Percentiles rank a stretch among this genome's conserved stretches.
Evolutionary conservation across 371 early-diverging fungal genomes (phyloP).

Genomic region (Rhizopus stolonifer): DNA sequence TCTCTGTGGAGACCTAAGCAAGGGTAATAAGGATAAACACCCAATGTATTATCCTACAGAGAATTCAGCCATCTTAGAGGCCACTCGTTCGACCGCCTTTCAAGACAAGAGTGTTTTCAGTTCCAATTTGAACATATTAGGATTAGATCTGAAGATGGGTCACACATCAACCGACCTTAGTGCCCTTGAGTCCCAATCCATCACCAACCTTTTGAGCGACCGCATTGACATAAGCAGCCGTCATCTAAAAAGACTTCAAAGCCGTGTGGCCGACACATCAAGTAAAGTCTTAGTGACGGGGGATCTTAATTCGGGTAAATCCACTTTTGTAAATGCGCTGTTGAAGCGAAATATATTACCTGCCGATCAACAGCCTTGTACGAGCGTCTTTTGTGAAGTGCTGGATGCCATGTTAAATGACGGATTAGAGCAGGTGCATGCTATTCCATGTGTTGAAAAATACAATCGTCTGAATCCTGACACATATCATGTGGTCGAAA

Average conservation of each 20-base stretch:
- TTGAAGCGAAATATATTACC: conserved; percentile 87
- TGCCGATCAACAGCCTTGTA: conserved; percentile 96
- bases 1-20: conserved; percentile 61
- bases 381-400: conserved; percentile 92
- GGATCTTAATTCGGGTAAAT: conserved; percentile 96
- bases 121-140: conserved; percentile 60
- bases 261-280: conserved; percentile 85
- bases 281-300: conserved; percentile 96
- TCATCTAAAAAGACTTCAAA: conserved; percentile 79
- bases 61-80: conserved; percentile 23
- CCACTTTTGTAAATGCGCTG: conserved; percentile 94
- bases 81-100: conserved; percentile 28
- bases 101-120: background rate
- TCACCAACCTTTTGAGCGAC: conserved; percentile 69
- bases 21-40: conserved; percentile 62
- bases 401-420: conserved; percentile 83
- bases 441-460: conserved; percentile 52
- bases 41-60: conserved; percentile 67
- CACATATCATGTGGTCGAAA: conserved; percentile 73
- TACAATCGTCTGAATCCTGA: conserved; percentile 72
- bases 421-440: conserved; percentile 89
- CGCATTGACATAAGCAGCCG: conserved; percentile 61
- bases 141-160: conserved; percentile 69
- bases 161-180: conserved; percentile 46
- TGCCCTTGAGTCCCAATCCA: conserved; percentile 66